Base-by-base conservation (phyloP, 179 eudicot species). In the Carnegiea gigantea region DNA sequence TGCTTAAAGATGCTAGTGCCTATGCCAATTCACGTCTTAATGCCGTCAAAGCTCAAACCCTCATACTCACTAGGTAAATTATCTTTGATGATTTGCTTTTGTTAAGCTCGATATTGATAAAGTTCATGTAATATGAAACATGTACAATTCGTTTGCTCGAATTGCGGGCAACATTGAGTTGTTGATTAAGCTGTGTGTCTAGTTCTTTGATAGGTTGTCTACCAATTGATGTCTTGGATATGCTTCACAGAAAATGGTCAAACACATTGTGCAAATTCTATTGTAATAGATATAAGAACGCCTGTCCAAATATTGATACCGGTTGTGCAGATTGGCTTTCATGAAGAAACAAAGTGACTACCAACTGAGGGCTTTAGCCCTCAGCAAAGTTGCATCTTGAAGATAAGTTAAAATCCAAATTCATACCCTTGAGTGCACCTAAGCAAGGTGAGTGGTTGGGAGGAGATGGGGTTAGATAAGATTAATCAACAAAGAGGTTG, bases 11-110 rank as follows among this genome's bases (percentile, higher is more conserved):
- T 71, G 92, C 88, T 79, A 80, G 90, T 71, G 84, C 87, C 82
- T 83, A 82, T 84, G 89, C 88, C 77, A 92, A 90, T 85, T 91
- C 93, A 79, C 88, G 91, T 38, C 89, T 92, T 67, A 91, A 89
- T 79, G 90, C 92, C 64, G 85, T 92, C 76, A 91, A 85, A 88
- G 90, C 91, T 68, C 90, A 87, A 75, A 88, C 90, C 64, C 86
- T 92, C 67, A 78, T 91, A 54, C 88, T 92, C 36, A 82, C 89
- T 65, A 91, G 96, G 96, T 92, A 70, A 8, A 8, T 11, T 48
- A 44, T 59, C 18, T 49, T 38, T 14, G 60, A 70, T 40, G 77
- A 20, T 70, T 36, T 70, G 13, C 28, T 14, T 43, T 54, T 30
- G 12, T 44, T 24, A 15, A 17, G 24, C 18, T 77, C 54, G 54